These are phyloP conservation scores for Geotrichum bryndzae DNA, from an alignment of 1,139 yeast species.

Conservation along the genomic window DNA sequence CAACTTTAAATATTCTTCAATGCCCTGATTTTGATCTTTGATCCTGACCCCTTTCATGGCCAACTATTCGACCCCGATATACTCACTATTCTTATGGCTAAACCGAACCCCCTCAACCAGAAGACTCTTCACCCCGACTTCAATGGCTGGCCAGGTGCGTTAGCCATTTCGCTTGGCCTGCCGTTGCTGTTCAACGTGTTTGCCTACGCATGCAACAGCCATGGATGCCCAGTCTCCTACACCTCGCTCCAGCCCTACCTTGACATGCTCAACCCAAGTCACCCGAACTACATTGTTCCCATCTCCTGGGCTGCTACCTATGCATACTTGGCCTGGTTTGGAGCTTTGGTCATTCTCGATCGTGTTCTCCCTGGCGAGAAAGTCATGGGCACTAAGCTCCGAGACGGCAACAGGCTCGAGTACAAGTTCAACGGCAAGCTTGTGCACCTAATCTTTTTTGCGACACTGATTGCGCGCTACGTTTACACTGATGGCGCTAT, in stretches of 20 bases:
- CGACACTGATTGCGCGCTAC: constrained; percentile 48
- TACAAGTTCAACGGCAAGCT: constrained; percentile 80
- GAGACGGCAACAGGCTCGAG: constrained; percentile 65
- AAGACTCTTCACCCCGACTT: constrained; percentile 66
- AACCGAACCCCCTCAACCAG: constrained; percentile 51
- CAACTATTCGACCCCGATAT: background rate
- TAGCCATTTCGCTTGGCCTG: constrained; percentile 57
- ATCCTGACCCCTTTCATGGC: background rate
- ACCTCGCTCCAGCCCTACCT: constrained; percentile 21
- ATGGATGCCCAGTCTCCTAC: constrained; percentile 33
- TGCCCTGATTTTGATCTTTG: background rate
- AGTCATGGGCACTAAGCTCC: constrained; percentile 59
- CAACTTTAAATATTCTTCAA: background rate
- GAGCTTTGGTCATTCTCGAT: constrained; percentile 57
- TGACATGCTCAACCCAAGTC: constrained; percentile 15
- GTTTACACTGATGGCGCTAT: constrained; percentile 47
- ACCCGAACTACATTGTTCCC: constrained; percentile 15
- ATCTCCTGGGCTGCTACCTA: constrained; percentile 46
- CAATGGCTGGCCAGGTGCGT: constrained; percentile 69
- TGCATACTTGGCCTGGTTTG: constrained; percentile 72
- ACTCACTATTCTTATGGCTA: constrained; percentile 4
- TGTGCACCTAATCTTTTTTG: constrained; percentile 45
- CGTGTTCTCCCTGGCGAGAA: constrained; percentile 64
- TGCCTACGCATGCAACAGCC: constrained; percentile 42
- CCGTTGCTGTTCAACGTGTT: constrained; percentile 59